phyloP scores from a whole-genome alignment of 371 early-diverging fungal species.

The Mucor lusitanicus region DNA sequence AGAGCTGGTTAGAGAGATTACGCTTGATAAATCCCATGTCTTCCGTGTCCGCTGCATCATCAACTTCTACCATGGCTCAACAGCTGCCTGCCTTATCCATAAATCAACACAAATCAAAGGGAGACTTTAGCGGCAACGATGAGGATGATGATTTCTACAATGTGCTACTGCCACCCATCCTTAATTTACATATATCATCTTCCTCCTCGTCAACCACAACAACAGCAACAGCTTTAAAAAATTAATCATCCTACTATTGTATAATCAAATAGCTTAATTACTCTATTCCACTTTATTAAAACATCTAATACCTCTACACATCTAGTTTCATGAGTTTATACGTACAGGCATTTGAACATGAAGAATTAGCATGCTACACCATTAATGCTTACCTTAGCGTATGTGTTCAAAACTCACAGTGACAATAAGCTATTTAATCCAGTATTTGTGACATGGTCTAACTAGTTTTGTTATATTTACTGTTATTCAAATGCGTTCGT shows the following conservation, averaged over 20 bases:
- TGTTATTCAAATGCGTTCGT: background rate
- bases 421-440: background rate
- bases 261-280: background rate
- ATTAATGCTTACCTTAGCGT: background rate
- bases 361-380: background rate
- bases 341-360: too few relatives aligned
- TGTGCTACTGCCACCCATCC: conserved; percentile 33
- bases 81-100: background rate
- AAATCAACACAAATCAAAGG: background rate
- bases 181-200: conserved; percentile 18
- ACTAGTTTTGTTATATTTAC: background rate
- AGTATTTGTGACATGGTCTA: background rate
- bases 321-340: too few relatives aligned
- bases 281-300: too few relatives aligned
- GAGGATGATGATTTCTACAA: conserved; percentile 15
- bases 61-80: background rate
- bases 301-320: too few relatives aligned
- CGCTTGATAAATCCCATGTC: conserved; percentile 27
- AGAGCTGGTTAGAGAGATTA: conserved; percentile 66
- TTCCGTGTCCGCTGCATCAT: background rate
- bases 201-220: background rate
- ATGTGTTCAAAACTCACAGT: background rate
- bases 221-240: background rate
- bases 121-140: background rate
- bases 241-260: too few relatives aligned